Base-by-base conservation (phyloP, 805 yeast species). In the Candida peoriensis region DNA sequence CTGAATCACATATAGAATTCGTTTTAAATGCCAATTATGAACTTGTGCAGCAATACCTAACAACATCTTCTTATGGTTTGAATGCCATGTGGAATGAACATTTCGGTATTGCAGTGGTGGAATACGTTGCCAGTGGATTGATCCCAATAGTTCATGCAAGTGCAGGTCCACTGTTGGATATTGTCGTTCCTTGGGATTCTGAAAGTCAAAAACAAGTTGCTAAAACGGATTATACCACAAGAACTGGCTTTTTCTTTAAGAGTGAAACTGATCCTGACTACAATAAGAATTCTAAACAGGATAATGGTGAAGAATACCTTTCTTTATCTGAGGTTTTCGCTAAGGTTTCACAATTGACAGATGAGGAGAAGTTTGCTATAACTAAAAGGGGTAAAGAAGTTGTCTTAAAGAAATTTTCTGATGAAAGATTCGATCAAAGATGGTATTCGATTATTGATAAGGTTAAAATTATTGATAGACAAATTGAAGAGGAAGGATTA, bases 1-100 rank as follows among this genome's bases (percentile, higher is more conserved):
- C 67, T 7, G 55, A 58, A 6, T 36, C 49, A 6, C 57, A 69
- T 14, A 57, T 70, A 10, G 66, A 73, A 30, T 81, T 88, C 49
- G 63, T 78, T 1, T 70, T 83, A 5, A 94, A 93, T 60, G 81
- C 90, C 19, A 70, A 86, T 8, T 85, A 85, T 62, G 68, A 65
- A 2, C 70, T 66, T 13, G 78, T 94, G 11, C 63, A 75, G 34
- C 52, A 61, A 20, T 68, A 74, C 35, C 64, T 94, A 22, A 48
- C 63, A 10, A 61, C 57, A 11, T 73, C 87, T 3, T 73, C 78
- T 18, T 78, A 76, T 50, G 98, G 98, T 5, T 65, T 93, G 25
- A 90, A 93, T 52, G 88, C 95, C 20, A 93, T 93, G 99, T 93
- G 98, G 98, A 93, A 93, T 60, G 99, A 93, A 64, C 99, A 93